These are phyloP conservation scores for Narthecium ossifragum DNA, from an alignment of 106 monocot genomes.

Conservation along the genomic window DNA sequence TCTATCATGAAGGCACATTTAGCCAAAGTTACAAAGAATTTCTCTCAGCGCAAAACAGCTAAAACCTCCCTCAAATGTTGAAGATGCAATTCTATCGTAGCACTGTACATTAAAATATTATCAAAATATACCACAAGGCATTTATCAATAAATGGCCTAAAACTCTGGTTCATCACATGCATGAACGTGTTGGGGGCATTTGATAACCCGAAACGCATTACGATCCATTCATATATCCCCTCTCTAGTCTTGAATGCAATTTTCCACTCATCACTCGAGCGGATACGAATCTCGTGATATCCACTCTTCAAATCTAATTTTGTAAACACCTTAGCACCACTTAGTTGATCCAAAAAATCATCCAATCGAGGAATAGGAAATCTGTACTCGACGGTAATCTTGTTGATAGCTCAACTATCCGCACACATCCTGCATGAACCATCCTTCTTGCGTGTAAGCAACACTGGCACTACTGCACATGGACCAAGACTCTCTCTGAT, in stretches of 20 bases:
- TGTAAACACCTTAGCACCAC: neutral
- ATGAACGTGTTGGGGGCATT: no score
- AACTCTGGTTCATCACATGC: no score
- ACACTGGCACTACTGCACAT: neutral
- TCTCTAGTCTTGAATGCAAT: no score
- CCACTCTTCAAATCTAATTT: neutral
- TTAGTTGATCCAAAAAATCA: neutral
- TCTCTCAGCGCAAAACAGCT: neutral
- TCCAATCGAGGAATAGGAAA: neutral
- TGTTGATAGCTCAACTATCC: neutral
- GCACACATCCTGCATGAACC: conserved; percentile 4
- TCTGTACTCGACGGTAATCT: neutral
- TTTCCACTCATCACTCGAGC: neutral
- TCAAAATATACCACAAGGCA: no score
- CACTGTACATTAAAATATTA: no score
- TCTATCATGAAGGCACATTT: neutral
- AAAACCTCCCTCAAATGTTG: neutral
- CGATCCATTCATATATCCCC: no score
- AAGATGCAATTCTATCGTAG: no score
- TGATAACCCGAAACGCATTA: no score
- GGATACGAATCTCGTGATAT: neutral
- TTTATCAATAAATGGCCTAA: no score
- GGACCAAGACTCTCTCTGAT: no score
- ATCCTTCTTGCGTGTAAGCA: neutral
- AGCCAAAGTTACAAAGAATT: neutral